Evolutionary conservation across 2,329 filamentous ascomycete genomes (phyloP), one percentile per base, ranked within the genome.

Genomic region (Pezicula radicicola): DNA sequence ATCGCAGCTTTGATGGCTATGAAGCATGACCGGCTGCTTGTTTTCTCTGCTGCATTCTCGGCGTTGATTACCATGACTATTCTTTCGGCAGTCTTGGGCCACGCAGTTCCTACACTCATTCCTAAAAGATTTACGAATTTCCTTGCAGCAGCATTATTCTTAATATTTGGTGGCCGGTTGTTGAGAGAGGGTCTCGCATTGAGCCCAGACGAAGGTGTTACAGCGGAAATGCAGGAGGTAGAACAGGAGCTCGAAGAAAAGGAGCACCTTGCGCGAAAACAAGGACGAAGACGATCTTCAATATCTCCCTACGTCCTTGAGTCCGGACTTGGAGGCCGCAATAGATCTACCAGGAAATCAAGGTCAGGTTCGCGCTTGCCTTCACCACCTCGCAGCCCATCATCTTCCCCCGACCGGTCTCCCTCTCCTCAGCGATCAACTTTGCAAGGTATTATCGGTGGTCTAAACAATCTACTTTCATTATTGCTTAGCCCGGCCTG

Each of bases 1-100:
- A 91, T 99, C 19, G 94, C 94, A 6, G 93, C 92, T 7, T 82
- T 99, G 16, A 99, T 99, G 94, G 94, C 94, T 12, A 99, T 99
- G 94, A 94, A 96, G 68, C 93, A 99, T 65, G 88, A 94, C 56
- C 87, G 94, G 48, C 76, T 96, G 58, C 81, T 97, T 12, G 94
- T 99, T 55, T 99, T 99, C 73, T 89, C 90, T 2, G 91, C 94
- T 7, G 94, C 94, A n/a, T 93, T 96, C 63, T 85, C 87, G 49
- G 95, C 94, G 9, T 78, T 99, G 43, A 83, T 96, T 54, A 82
- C 89, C 67, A 99, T 99, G 94, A 99, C 94, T 0, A 81, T 97
- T 9, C 81, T 99, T 15, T 97, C 94, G 1, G 94, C 94, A 8
- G 78, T 97, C 6, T 79, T 97, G 3, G 94, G 94, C 18, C 94